These are phyloP conservation scores for Aphanomyces astaci DNA, from an alignment of 352 stramenopile species.

Conservation along the genomic window DNA sequence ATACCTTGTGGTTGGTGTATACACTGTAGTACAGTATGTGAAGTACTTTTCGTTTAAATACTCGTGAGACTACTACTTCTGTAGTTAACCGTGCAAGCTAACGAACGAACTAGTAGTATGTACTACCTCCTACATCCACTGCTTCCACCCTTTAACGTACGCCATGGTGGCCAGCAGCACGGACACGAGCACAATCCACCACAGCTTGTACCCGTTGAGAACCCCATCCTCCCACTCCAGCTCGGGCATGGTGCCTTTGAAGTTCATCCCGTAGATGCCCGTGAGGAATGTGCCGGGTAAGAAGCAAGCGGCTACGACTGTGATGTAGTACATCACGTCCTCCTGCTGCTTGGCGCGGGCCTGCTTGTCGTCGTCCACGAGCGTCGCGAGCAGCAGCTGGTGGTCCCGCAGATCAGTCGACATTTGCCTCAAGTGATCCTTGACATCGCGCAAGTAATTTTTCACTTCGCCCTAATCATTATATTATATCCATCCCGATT, in stretches of 20 bases:
- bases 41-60: too few species aligned
- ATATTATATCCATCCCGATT: too few species aligned
- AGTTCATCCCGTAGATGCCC: slow-evolving; percentile 86
- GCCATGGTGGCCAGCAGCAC: slow-evolving; percentile 51
- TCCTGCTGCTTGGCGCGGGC: slow-evolving; percentile 51
- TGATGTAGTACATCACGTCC: slow-evolving; percentile 73
- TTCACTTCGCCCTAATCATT: slow-evolving; percentile 31
- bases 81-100: too few species aligned
- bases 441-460: slow-evolving; percentile 76
- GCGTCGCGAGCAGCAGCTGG: slow-evolving; percentile 50
- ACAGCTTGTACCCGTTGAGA: slow-evolving; percentile 78
- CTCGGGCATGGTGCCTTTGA: slow-evolving; percentile 80
- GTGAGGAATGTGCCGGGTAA: slow-evolving; percentile 83
- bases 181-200: slow-evolving; percentile 55
- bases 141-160: slow-evolving; percentile 69
- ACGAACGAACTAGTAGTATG: too few species aligned
- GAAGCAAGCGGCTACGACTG: slow-evolving; percentile 73
- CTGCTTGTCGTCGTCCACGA: slow-evolving; percentile 66
- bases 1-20: too few species aligned
- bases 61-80: too few species aligned
- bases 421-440: slow-evolving; percentile 75
- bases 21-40: too few species aligned
- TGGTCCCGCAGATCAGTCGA: slow-evolving; percentile 75
- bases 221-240: slow-evolving; percentile 52
- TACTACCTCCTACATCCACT: too few species aligned